Base-by-base conservation (phyloP, 2,329 filamentous ascomycete species). In the Aspergillus eucalypticola region DNA sequence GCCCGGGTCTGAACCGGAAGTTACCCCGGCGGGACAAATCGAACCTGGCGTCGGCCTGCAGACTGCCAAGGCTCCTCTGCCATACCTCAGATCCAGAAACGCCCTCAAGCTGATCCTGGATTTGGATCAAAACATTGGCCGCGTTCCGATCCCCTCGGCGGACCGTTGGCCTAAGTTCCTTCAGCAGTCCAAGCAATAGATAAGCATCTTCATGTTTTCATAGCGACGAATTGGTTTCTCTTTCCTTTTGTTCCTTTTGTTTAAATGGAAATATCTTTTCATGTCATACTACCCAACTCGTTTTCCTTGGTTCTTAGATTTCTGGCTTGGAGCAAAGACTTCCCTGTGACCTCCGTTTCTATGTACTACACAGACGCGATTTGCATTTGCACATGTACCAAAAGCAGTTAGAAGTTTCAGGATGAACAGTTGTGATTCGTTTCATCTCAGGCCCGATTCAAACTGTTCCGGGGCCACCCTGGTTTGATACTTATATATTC, bases 21-120 rank as follows among this genome's bases (percentile, higher is more conserved):
- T 84, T 58, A 80, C 84, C 5, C 80, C 84, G 58, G 82, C 80
- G 17, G 88, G 88, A 50, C 83, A 87, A 39, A 76, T 85, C 17
- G 88, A 90, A 67, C 88, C 86, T 2, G 81, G 86, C 38, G 81
- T 88, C 5, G 85, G 86, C 10, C 78, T 91, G 58, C 82, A 83
- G 66, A 86, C 88, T 67, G 88, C 87, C 62, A 87, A 79, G 61
- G 83, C 84, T 15, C 86, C 87, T 49, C 75, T 89, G 63, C 86
- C 87, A 29, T 90, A 89, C 72, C 76, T 90, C 66, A 81, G 88
- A 69, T 96, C 91, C 78, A 84, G 92, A 62, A 98, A 97, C 75
- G 94, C 94, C 10, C 83, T 98, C 68, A 97, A 97, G 84, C 91
- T 97, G 69, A 94, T 98, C 69, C 86, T 97, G 52, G 94, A 98